A percentile compares a stretch with the other conserved stretches of the same genome.
Conservation (phyloP, 768 basidiomycete species). For the Lentinula aciculospora region DNA sequence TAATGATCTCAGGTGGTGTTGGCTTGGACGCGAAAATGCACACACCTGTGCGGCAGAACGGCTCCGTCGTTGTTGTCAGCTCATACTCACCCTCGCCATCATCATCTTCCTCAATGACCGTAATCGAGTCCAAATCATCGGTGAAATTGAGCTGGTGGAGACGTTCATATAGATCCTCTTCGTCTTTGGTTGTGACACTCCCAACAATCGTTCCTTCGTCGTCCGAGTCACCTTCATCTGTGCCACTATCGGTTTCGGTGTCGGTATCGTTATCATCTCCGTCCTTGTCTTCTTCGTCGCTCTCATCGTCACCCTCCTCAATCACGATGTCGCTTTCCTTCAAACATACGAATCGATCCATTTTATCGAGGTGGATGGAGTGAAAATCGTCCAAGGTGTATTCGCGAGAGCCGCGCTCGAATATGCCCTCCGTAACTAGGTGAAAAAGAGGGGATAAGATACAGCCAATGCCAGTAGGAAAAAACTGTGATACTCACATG, state of each 20-base stretch:
- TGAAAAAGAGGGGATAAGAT: background rate
- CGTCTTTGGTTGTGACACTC: constrained; percentile 19
- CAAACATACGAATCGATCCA: constrained; percentile 73
- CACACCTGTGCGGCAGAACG: background rate
- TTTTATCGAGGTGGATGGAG: constrained; percentile 73
- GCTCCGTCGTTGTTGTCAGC: constrained; percentile 14
- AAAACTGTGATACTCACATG: constrained; percentile 46
- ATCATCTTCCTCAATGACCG: constrained; percentile 20
- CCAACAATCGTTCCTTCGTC: constrained; percentile 27
- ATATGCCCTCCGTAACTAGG: constrained; percentile 81
- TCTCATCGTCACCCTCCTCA: constrained; percentile 54
- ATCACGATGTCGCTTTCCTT: constrained; percentile 61
- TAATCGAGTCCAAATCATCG: background rate
- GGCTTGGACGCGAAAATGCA: too few species aligned
- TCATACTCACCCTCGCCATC: constrained; percentile 14
- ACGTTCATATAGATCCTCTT: constrained; percentile 13
- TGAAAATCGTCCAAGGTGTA: constrained; percentile 90
- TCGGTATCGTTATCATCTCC: constrained; percentile 55
- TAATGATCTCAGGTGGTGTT: too few species aligned
- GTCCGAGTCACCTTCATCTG: constrained; percentile 27
- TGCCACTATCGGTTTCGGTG: constrained; percentile 39
- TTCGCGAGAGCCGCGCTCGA: constrained; percentile 75
- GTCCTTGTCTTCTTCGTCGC: constrained; percentile 57
- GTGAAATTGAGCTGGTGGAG: background rate
- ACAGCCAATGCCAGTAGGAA: background rate